phyloP scores from a whole-genome alignment of 768 basidiomycete species.

The Boletales sp. region DNA sequence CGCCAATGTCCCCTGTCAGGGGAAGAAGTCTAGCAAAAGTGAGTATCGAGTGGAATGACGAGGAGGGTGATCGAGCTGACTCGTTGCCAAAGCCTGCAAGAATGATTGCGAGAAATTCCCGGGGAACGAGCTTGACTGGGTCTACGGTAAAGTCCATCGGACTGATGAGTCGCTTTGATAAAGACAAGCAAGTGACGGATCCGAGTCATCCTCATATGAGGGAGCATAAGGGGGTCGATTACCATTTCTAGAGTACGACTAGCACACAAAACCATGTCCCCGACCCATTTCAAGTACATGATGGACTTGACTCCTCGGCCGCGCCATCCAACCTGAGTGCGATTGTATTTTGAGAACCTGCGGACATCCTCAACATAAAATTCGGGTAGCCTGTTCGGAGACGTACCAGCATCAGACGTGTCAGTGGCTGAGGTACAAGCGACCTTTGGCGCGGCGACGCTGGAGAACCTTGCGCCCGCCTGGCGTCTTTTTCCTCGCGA shows the following conservation, averaged over 20 bases:
- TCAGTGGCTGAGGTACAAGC: conserved; percentile 80
- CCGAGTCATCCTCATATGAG: conserved; percentile 8
- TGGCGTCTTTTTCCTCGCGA: conserved; percentile 65
- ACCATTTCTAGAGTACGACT: conserved; percentile 19
- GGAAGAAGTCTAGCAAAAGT: conserved; percentile 56
- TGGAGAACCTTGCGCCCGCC: conserved; percentile 71
- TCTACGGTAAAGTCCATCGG: conserved; percentile 64
- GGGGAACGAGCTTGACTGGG: conserved; percentile 48
- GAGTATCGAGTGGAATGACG: background rate
- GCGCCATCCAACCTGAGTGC: background rate
- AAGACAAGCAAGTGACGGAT: background rate
- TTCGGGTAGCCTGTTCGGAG: background rate
- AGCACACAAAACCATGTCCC: background rate
- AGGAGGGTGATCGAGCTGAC: conserved; percentile 40
- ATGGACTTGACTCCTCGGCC: background rate
- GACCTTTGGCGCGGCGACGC: conserved; percentile 69
- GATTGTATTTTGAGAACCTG: background rate
- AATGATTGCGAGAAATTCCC: conserved; percentile 85
- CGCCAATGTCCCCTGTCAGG: conserved; percentile 73
- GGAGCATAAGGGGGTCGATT: conserved; percentile 6
- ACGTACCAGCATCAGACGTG: conserved; percentile 8
- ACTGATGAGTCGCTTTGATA: background rate
- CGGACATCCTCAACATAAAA: background rate
- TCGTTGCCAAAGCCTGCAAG: conserved; percentile 92
- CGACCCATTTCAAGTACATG: too few species aligned